A percentile compares a stretch with the other conserved stretches of the same genome.
phyloP scores from a whole-genome alignment of 305 asterid genomes.

The Solanum hybrid region DNA sequence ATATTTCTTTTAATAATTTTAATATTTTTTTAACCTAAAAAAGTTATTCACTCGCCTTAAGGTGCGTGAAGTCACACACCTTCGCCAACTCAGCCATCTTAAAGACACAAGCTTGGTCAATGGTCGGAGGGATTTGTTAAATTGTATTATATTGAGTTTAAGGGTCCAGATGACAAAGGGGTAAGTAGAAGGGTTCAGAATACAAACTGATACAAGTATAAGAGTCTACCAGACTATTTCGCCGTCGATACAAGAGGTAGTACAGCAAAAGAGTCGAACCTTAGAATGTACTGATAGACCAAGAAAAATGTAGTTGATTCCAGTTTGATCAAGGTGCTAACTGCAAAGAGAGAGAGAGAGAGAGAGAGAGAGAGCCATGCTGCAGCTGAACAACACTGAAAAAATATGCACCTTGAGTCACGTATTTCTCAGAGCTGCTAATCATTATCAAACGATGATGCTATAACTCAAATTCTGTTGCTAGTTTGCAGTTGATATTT shows the following conservation, averaged over 20 bases:
- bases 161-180: too few species aligned
- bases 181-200: too few species aligned
- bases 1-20: too few species aligned
- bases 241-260: not conserved
- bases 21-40: too few species aligned
- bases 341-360: not conserved
- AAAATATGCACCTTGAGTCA: not conserved
- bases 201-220: too few species aligned
- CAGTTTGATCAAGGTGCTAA: not conserved
- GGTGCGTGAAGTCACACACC: too few species aligned
- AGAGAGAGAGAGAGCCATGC: not conserved
- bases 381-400: not conserved
- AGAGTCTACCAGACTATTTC: too few species aligned
- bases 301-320: not conserved
- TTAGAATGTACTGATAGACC: not conserved
- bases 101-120: too few species aligned
- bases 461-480: not conserved
- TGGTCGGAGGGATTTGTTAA: too few species aligned
- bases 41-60: too few species aligned
- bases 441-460: not conserved
- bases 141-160: too few species aligned
- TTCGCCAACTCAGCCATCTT: too few species aligned
- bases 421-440: not conserved
- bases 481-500: not conserved
- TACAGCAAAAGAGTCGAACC: not conserved